Conservation (phyloP, 768 basidiomycete genomes). For the Favolaschia claudopus region DNA sequence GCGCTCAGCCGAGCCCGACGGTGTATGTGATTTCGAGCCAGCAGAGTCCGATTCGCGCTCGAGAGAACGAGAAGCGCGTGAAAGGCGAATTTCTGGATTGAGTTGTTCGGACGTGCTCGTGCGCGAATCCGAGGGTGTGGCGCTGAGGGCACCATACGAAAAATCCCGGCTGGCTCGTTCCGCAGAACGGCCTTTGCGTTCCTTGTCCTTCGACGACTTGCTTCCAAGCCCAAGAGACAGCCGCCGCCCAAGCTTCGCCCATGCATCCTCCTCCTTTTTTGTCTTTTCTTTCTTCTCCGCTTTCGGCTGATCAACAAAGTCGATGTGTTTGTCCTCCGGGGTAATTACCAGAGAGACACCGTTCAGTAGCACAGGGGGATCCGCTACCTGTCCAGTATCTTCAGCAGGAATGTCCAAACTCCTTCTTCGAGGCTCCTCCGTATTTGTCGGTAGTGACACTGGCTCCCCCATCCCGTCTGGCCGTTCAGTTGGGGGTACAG, state of each 20-base stretch:
- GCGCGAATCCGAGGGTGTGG: background rate
- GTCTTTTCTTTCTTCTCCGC: slow-evolving; percentile 46
- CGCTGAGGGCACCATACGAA: slow-evolving; percentile 1
- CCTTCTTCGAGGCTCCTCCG: slow-evolving; percentile 48
- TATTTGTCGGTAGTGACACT: slow-evolving; percentile 45
- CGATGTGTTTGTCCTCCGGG: slow-evolving; percentile 45
- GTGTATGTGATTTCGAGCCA: slow-evolving; percentile 8
- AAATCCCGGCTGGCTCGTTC: slow-evolving; percentile 33
- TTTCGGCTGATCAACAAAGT: slow-evolving; percentile 43
- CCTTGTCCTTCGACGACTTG: slow-evolving; percentile 44
- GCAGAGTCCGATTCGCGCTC: background rate
- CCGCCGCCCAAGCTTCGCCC: slow-evolving; percentile 71
- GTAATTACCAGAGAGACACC: slow-evolving; percentile 27
- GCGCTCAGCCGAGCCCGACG: slow-evolving; percentile 3
- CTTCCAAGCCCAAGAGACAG: slow-evolving; percentile 65
- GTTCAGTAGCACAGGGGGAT: slow-evolving; percentile 33
- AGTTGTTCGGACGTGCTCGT: slow-evolving; percentile 5
- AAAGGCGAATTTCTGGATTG: slow-evolving; percentile 19
- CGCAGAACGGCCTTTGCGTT: slow-evolving; percentile 43
- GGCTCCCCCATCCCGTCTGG: slow-evolving; percentile 31
- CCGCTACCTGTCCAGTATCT: slow-evolving; percentile 38
- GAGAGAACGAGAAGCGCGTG: background rate
- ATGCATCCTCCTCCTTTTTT: slow-evolving; percentile 55
- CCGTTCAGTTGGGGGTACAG: slow-evolving; percentile 57
- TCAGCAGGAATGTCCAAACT: slow-evolving; percentile 51